Evolutionary conservation across 345 rosid species (phyloP).

Genomic region (Salix brachista): DNA sequence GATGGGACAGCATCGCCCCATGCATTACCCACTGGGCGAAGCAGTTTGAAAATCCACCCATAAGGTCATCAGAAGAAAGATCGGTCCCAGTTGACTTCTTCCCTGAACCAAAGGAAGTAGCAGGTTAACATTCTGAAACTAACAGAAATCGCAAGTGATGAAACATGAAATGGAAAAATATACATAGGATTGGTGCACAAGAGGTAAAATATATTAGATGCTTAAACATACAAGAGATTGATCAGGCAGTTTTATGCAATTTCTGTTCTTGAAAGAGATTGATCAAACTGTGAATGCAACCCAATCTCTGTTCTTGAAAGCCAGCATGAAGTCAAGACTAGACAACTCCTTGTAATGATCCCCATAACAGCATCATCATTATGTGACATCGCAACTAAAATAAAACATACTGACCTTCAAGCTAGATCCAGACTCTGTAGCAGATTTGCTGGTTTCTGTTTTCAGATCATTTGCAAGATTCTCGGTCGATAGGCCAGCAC

Average conservation of each 20-base stretch:
- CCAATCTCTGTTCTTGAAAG: neutral
- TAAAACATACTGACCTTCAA: slow-evolving; percentile 40
- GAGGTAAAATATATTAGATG: neutral
- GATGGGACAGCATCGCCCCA: slow-evolving; percentile 42
- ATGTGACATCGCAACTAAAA: neutral
- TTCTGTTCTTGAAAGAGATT: neutral
- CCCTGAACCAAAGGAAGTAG: slow-evolving; percentile 32
- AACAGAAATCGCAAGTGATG: neutral
- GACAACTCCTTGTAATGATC: neutral
- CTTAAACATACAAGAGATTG: neutral
- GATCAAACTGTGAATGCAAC: neutral
- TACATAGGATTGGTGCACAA: neutral
- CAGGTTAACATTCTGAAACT: neutral
- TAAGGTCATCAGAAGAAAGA: slow-evolving; percentile 4
- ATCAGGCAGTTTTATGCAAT: neutral
- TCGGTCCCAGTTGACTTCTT: slow-evolving; percentile 26
- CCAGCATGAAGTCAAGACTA: neutral
- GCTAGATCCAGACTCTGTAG: slow-evolving; percentile 43
- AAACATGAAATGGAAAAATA: neutral
- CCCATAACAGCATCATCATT: neutral
- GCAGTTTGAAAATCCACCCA: slow-evolving; percentile 39
- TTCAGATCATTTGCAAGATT: slow-evolving; percentile 41
- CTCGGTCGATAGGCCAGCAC: slow-evolving; percentile 50
- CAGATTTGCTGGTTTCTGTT: slow-evolving; percentile 35
- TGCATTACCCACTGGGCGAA: slow-evolving; percentile 65